These are phyloP conservation scores for Penicillium daleae DNA, from an alignment of 495 filamentous ascomycete species.

Conservation along the genomic window DNA sequence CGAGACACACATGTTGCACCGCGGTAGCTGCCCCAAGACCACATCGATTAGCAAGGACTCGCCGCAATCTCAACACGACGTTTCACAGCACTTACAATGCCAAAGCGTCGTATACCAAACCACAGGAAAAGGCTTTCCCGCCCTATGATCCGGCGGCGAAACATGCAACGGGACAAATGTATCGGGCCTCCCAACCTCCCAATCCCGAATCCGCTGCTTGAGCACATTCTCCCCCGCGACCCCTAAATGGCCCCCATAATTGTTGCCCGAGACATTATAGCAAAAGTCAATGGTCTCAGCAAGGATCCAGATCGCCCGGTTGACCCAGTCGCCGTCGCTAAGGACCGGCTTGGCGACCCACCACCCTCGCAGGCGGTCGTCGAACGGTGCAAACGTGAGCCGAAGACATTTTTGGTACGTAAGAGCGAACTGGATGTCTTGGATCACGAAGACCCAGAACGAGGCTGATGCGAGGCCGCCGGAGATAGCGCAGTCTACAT, in stretches of 20 bases:
- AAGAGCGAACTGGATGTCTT: conserved; percentile 49
- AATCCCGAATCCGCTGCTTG: conserved; percentile 34
- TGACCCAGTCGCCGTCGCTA: conserved; percentile 46
- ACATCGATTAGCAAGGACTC: conserved; percentile 1
- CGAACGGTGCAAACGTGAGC: conserved; percentile 41
- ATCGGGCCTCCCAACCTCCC: conserved; percentile 39
- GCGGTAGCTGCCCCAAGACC: conserved; percentile 35
- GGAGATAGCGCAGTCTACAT: conserved; percentile 44
- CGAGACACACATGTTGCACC: conserved; percentile 45
- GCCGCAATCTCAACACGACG: neutral
- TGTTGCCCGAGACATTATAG: conserved; percentile 33
- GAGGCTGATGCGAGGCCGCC: conserved; percentile 45
- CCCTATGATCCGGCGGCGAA: conserved; percentile 31
- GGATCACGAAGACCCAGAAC: conserved; percentile 50
- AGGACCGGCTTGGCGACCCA: conserved; percentile 35
- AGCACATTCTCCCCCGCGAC: conserved; percentile 28
- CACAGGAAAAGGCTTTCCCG: conserved; percentile 43
- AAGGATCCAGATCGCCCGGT: conserved; percentile 44
- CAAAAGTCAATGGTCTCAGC: conserved; percentile 47
- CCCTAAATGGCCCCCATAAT: conserved; percentile 24
- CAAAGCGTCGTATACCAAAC: conserved; percentile 43
- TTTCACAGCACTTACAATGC: conserved; percentile 34
- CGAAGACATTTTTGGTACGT: conserved; percentile 44
- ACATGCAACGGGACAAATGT: conserved; percentile 43
- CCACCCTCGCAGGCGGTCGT: conserved; percentile 37